Base-by-base conservation (phyloP, 2,329 filamentous ascomycete species). In the Trichophaea hybrida region DNA sequence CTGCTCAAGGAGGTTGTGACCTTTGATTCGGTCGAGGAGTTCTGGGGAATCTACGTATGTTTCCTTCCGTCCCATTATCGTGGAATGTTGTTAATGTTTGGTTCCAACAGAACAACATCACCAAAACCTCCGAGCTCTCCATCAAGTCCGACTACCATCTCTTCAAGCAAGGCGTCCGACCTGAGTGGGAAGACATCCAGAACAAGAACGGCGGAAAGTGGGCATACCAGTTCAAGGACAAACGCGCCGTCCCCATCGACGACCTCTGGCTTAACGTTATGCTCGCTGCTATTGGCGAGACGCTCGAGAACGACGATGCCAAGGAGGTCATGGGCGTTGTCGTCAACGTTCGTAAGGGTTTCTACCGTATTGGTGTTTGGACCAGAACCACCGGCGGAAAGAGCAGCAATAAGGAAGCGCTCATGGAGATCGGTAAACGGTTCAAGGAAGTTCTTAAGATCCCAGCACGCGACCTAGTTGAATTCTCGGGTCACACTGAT, bases 201-300 rank as follows among this genome's bases (percentile, higher is more conserved):
- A 98, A 98, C 79, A 98, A 97, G 81, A 89, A 97, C 73, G 93
- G 93, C 69, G 93, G 93, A 75, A 96, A 96, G 76, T 98, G 93
- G 93, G 90, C 91, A 32, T 97, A 94, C 77, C 85, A 88, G 70
- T 96, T 95, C 83, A 94, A 94, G 78, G 88, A 96, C 69, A 96
- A 95, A 81, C 85, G 86, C 71, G 82, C 78, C 67, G 81, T 95
- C 72, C 87, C 91, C 69, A 94, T 96, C 73, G 91, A 98, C 72
- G 86, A 91, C 61, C 80, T 95, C 58, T 98, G 93, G 93, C 83
- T 98, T 62, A 88, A 97, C 73, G 87, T 94, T 64, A 95, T 98
- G 84, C 85, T 98, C 69, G 83, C 86, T 35, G 93, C 90, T 59
- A 97, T 98, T 68, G 93, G 93, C 70, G 94, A 98, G 80, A 97